These are phyloP conservation scores for Ganoderma boninense DNA, from an alignment of 1,284 basidiomycete species.

Conservation along the genomic window DNA sequence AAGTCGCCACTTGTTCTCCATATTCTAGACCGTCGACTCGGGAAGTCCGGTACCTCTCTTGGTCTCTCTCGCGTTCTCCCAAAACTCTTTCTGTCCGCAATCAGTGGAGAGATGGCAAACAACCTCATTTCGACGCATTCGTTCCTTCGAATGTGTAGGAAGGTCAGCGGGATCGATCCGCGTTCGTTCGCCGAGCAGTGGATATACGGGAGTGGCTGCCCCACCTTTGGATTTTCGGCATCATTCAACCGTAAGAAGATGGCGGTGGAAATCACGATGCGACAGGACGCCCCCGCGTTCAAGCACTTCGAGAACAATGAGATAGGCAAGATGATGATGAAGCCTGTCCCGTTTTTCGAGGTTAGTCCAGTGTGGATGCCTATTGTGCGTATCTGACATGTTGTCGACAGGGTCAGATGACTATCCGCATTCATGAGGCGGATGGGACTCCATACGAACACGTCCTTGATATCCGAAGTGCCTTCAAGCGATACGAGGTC, in stretches of 20 bases:
- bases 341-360: constrained; percentile 91
- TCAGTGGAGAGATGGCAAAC: constrained; percentile 89
- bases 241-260: constrained; percentile 98
- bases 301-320: constrained; percentile 74
- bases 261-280: constrained; percentile 95
- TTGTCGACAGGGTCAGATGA: constrained; percentile 86
- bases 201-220: constrained; percentile 98
- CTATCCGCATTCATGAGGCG: constrained; percentile 98
- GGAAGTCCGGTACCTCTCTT: constrained; percentile 94
- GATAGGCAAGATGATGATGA: constrained; percentile 71
- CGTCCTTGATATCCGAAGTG: constrained; percentile 89
- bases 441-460: constrained; percentile 99
- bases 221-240: constrained; percentile 89
- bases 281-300: constrained; percentile 86
- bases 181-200: constrained; percentile 96
- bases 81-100: constrained; percentile 93
- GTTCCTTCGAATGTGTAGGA: constrained; percentile 93
- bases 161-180: constrained; percentile 92
- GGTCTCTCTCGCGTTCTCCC: constrained; percentile 96
- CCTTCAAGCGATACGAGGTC: constrained; percentile 93
- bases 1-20: constrained; percentile 96
- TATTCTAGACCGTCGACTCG: constrained; percentile 92
- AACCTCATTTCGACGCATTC: constrained; percentile 91
- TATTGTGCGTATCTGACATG: constrained; percentile 14
- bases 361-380: constrained; percentile 44